Evolutionary conservation across 805 yeast genomes (phyloP).

Genomic region (Schwanniomyces pseudopolymorphus): DNA sequence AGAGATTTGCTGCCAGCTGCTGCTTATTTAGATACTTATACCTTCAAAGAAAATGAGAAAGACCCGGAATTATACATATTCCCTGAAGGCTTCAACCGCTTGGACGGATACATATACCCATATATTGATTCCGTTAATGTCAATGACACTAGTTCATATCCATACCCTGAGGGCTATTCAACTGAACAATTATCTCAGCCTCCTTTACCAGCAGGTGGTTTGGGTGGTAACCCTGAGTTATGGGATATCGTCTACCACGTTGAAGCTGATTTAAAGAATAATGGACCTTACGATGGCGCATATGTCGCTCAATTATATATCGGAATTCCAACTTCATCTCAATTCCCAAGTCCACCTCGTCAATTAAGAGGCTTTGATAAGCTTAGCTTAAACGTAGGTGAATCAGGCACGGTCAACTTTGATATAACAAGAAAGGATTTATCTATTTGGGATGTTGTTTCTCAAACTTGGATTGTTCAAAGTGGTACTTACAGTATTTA

Average conservation of each 20-base stretch:
- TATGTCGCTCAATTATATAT: constrained; percentile 55
- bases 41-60: not conserved
- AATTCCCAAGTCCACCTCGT: constrained; percentile 49
- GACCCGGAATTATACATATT: not conserved
- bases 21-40: not conserved
- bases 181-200: constrained; percentile 8
- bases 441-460: constrained; percentile 54
- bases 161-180: constrained; percentile 5
- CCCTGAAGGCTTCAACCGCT: constrained; percentile 42
- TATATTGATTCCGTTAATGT: constrained; percentile 26
- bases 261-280: constrained; percentile 45
- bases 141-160: constrained; percentile 33
- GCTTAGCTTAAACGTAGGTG: constrained; percentile 44
- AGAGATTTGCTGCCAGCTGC: not conserved
- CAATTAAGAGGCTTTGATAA: constrained; percentile 60
- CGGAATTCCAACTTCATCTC: constrained; percentile 47
- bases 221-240: constrained; percentile 61
- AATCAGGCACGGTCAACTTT: constrained; percentile 36
- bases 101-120: constrained; percentile 59
- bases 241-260: constrained; percentile 54
- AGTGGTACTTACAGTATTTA: constrained; percentile 55
- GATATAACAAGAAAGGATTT: constrained; percentile 52
- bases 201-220: constrained; percentile 47
- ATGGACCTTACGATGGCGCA: constrained; percentile 46
- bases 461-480: constrained; percentile 59